These are phyloP conservation scores for Aureobasidium subglaciale DNA, from an alignment of 2,329 filamentous ascomycete species.

Conservation along the genomic window DNA sequence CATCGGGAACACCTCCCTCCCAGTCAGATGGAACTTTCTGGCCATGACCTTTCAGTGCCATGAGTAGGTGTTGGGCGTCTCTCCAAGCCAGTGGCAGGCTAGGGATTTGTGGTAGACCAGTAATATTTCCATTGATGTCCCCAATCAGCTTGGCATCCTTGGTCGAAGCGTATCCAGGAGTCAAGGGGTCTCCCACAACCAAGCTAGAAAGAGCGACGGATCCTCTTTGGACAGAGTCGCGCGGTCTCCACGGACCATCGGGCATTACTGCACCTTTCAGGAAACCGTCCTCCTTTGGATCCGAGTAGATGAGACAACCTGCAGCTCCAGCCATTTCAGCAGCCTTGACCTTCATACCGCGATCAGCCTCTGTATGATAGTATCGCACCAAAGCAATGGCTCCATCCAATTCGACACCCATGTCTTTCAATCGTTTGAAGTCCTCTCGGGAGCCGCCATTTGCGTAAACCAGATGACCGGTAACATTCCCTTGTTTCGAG, in stretches of 20 bases:
- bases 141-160: slow-evolving; percentile 44
- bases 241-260: slow-evolving; percentile 70
- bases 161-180: slow-evolving; percentile 75
- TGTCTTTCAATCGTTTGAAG: slow-evolving; percentile 64
- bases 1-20: slow-evolving; percentile 68
- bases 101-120: slow-evolving; percentile 73
- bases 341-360: slow-evolving; percentile 77
- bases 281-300: slow-evolving; percentile 80
- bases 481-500: slow-evolving; percentile 79
- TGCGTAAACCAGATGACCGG: slow-evolving; percentile 79
- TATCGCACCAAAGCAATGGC: slow-evolving; percentile 80
- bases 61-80: slow-evolving; percentile 73
- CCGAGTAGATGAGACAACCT: slow-evolving; percentile 87
- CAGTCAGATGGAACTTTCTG: slow-evolving; percentile 61
- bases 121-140: slow-evolving; percentile 59
- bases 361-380: slow-evolving; percentile 65
- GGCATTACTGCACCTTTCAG: slow-evolving; percentile 65
- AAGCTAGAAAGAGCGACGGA: slow-evolving; percentile 73
- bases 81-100: slow-evolving; percentile 86
- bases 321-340: slow-evolving; percentile 79
- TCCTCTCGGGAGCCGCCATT: slow-evolving; percentile 86
- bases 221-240: slow-evolving; percentile 75
- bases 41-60: slow-evolving; percentile 69
- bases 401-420: slow-evolving; percentile 66
- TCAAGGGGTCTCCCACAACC: slow-evolving; percentile 85